Percentiles rank a stretch among this genome's conserved stretches.
phyloP scores from a whole-genome alignment of 2,329 filamentous ascomycete genomes.

The Exophiala oligosperma region DNA sequence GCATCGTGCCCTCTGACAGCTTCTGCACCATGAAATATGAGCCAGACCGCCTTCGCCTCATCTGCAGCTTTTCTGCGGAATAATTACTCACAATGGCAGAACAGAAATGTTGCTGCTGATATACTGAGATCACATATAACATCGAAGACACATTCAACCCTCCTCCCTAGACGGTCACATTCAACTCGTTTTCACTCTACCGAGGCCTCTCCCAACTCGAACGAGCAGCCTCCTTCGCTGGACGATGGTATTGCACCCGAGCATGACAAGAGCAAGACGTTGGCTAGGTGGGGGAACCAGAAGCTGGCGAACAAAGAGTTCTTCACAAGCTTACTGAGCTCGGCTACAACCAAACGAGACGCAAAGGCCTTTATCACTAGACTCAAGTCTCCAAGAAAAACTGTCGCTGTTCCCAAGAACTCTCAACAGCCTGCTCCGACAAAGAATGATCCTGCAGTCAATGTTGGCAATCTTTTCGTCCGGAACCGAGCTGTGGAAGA shows the following conservation, averaged over 20 bases:
- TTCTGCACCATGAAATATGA: constrained; percentile 36
- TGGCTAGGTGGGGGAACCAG: constrained; percentile 44
- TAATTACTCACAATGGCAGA: constrained; percentile 33
- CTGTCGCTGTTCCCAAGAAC: constrained; percentile 17
- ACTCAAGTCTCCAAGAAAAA: constrained; percentile 57
- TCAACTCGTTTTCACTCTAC: constrained; percentile 19
- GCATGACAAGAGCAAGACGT: constrained; percentile 6
- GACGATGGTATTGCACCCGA: background rate
- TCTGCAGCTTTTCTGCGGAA: constrained; percentile 20
- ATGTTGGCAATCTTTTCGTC: constrained; percentile 60
- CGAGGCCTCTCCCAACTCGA: constrained; percentile 22
- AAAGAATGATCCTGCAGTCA: constrained; percentile 34
- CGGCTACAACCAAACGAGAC: constrained; percentile 88
- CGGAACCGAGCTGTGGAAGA: constrained; percentile 58
- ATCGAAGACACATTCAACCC: background rate
- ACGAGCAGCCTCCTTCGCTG: constrained; percentile 22
- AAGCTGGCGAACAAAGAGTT: constrained; percentile 67
- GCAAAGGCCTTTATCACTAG: constrained; percentile 88
- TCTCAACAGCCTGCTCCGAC: constrained; percentile 17
- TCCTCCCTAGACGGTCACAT: background rate
- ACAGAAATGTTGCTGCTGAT: constrained; percentile 31
- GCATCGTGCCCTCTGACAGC: background rate
- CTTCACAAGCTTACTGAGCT: constrained; percentile 80
- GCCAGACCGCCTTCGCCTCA: constrained; percentile 35
- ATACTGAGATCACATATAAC: constrained; percentile 18